Conservation (phyloP, 495 filamentous ascomycete species). For the Ascobolus immersus region DNA sequence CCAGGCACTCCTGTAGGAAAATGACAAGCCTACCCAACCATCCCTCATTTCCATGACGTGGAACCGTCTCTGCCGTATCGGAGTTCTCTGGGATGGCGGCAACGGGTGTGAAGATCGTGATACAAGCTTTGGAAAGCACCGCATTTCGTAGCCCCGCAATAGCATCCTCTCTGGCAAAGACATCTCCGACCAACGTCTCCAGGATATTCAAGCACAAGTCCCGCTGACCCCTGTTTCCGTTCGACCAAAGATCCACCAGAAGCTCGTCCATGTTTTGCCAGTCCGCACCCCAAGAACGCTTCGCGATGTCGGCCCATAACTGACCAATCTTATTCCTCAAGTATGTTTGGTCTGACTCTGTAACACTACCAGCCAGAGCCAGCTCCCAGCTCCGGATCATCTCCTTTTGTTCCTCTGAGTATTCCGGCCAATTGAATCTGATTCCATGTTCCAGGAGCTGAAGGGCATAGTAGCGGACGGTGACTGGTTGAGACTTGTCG, state of each 20-base stretch:
- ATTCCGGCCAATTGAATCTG: slow-evolving; percentile 54
- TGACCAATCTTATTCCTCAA: slow-evolving; percentile 86
- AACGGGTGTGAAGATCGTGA: slow-evolving; percentile 74
- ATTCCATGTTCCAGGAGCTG: slow-evolving; percentile 72
- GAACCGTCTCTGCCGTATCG: slow-evolving; percentile 35
- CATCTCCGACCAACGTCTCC: slow-evolving; percentile 82
- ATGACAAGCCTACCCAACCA: slow-evolving; percentile 60
- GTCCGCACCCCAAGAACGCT: slow-evolving; percentile 67
- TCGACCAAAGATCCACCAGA: slow-evolving; percentile 58
- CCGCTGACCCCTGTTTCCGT: slow-evolving; percentile 12
- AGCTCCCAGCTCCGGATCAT: slow-evolving; percentile 49
- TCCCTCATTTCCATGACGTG: slow-evolving; percentile 50
- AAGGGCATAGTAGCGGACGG: slow-evolving; percentile 81
- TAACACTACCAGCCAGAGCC: slow-evolving; percentile 46
- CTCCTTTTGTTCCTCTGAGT: slow-evolving; percentile 32
- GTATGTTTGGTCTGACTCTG: slow-evolving; percentile 42
- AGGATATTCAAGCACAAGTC: slow-evolving; percentile 48
- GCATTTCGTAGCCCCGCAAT: slow-evolving; percentile 58
- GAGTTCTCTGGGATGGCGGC: slow-evolving; percentile 47
- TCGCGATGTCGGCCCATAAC: slow-evolving; percentile 82
- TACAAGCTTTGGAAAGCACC: slow-evolving; percentile 60
- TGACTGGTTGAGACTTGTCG: slow-evolving; percentile 40
- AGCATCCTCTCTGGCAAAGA: slow-evolving; percentile 73
- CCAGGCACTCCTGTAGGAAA: slow-evolving; percentile 47
- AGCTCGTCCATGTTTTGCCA: slow-evolving; percentile 87